Evolutionary conservation across 768 basidiomycete species (phyloP), one percentile per base, ranked within the genome.

Genomic region (Suillus subalutaceus): DNA sequence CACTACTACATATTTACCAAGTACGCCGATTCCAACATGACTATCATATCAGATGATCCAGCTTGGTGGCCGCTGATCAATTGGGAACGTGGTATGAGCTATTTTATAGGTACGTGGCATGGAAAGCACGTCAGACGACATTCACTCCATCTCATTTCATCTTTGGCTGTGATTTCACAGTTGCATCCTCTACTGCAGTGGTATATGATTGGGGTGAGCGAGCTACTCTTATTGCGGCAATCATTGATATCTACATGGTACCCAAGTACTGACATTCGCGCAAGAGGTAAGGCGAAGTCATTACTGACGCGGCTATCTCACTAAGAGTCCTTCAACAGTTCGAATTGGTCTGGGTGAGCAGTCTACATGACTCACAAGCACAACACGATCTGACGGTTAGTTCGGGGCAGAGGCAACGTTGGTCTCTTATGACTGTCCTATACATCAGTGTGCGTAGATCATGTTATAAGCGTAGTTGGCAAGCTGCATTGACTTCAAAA

Each of bases 161-260:
- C 3, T n/a, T 56, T 56, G 35, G 37, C 4, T 57, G 12, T n/a
- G n/a, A 10, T 57, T 37, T 57, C 20, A 12, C n/a, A 37, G 56
- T 57, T 37, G 56, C 6, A 37, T 57, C 35, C 35, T 37, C 35
- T 35, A 37, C 20, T 57, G 35, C 35, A 12, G 35, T 37, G 20
- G 35, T 57, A 37, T 57, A 57, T n/a, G 56, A 57, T 37, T 37
- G 35, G 35, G 56, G 56, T 57, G 56, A 20, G 56, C 56, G 12
- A 20, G 32, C 10, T 37, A 35, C 55, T 56, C 32, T 56, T 56
- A n/a, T 6, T 8, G 20, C 20, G 35, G 12, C 12, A 37, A 37
- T 37, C 12, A 37, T 57, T 37, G 35, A 57, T 37, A 20, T 15
- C 6, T 5, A 6, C 18, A 37, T 56, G 26, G 23, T 37, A 13